Percentiles rank a stretch among this genome's conserved stretches.
These are phyloP conservation scores for Suillus cothurnatus DNA, from an alignment of 768 basidiomycete genomes.

Conservation along the genomic window DNA sequence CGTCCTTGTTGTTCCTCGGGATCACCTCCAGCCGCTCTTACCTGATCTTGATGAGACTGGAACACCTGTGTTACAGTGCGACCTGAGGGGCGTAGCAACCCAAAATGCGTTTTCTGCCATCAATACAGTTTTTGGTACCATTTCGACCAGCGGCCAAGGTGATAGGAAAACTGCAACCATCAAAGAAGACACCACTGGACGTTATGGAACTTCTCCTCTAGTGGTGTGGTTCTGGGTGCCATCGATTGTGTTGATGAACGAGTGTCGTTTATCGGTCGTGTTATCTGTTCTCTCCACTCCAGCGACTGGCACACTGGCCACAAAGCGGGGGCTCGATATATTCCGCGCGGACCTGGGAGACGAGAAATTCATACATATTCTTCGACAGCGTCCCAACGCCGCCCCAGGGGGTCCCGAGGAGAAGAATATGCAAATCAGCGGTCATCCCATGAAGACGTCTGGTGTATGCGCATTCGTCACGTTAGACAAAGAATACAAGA, in stretches of 20 bases:
- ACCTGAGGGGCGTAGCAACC: slow-evolving; percentile 14
- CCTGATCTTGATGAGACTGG: slow-evolving; percentile 21
- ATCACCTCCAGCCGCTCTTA: slow-evolving; percentile 24
- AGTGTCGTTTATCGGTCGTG: slow-evolving; percentile 16
- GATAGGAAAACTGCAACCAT: slow-evolving; percentile 18
- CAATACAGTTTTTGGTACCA: slow-evolving; percentile 23
- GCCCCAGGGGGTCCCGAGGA: slow-evolving; percentile 12
- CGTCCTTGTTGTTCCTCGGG: slow-evolving; percentile 35
- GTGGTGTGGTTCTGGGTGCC: slow-evolving; percentile 25
- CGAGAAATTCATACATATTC: not conserved
- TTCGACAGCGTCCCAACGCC: slow-evolving; percentile 15
- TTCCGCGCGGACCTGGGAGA: not conserved
- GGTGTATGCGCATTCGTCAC: slow-evolving; percentile 4
- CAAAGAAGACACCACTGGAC: slow-evolving; percentile 18
- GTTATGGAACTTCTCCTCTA: slow-evolving; percentile 19
- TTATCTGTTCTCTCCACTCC: slow-evolving; percentile 19
- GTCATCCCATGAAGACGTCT: not conserved
- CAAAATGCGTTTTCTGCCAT: slow-evolving; percentile 22
- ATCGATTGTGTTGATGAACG: slow-evolving; percentile 16
- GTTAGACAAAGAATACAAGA: slow-evolving; percentile 19
- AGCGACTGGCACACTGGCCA: slow-evolving; percentile 13
- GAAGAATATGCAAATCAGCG: slow-evolving; percentile 18
- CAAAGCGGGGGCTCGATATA: not conserved
- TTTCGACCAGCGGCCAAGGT: slow-evolving; percentile 21
- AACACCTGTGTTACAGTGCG: slow-evolving; percentile 25